A percentile compares a stretch with the other conserved stretches of the same genome.
Evolutionary conservation across 768 basidiomycete genomes (phyloP).

Genomic region (Coprinopsis marcescibilis): DNA sequence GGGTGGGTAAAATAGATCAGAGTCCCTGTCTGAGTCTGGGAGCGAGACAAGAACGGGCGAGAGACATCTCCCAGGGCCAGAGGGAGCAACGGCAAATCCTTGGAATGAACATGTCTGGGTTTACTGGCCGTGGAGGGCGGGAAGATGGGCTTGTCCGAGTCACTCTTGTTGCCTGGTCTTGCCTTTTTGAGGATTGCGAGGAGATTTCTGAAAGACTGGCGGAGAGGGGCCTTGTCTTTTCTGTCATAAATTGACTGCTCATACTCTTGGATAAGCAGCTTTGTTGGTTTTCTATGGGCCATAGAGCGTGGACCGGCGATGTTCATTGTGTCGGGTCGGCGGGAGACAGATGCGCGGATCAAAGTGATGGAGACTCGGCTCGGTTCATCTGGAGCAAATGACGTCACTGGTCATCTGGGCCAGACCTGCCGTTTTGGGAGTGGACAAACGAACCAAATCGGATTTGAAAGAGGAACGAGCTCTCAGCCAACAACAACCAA

Average conservation of each 20-base stretch:
- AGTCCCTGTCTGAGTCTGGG: constrained; percentile 6
- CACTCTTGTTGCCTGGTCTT: not conserved
- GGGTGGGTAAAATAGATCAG: constrained; percentile 6
- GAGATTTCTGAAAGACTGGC: constrained; percentile 13
- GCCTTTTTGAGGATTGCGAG: constrained; percentile 18
- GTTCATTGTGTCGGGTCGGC: not conserved
- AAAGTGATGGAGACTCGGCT: too few species aligned
- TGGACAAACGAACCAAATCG: too few species aligned
- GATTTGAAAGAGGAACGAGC: too few species aligned
- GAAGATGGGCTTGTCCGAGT: constrained; percentile 4
- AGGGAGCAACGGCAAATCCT: constrained; percentile 4
- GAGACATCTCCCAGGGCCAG: not conserved
- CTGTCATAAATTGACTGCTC: not conserved
- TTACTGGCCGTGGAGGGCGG: not conserved
- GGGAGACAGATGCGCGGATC: not conserved
- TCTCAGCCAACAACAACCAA: not conserved
- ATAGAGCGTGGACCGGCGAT: not conserved
- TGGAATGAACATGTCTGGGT: constrained; percentile 5
- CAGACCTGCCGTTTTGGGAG: too few species aligned
- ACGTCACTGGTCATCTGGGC: too few species aligned
- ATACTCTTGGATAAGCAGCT: not conserved
- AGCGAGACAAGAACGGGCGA: constrained; percentile 1
- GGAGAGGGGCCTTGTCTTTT: constrained; percentile 9
- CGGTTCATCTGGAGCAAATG: too few species aligned
- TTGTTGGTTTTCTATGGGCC: not conserved